Percentiles rank a stretch among this genome's conserved stretches.
Conservation (phyloP, 305 asterid genomes). For the Rubia balearica region DNA sequence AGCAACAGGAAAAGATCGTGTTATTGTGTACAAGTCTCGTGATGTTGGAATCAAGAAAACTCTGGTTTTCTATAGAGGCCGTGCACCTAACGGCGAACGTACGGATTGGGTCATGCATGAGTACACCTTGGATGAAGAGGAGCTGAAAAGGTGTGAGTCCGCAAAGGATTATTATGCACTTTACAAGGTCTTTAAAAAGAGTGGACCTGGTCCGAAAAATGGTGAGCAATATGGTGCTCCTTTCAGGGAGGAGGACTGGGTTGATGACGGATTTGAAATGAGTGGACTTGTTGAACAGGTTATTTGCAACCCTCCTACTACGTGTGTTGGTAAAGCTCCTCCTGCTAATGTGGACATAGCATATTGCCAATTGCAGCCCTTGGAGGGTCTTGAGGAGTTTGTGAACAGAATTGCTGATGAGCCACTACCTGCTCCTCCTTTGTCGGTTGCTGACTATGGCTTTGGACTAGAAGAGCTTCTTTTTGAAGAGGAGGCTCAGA, state of each 20-base stretch:
- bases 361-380: constrained; percentile 18
- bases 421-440: constrained; percentile 28
- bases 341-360: constrained; percentile 21
- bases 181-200: constrained; percentile 82
- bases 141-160: constrained; percentile 49
- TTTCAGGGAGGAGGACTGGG: constrained; percentile 92
- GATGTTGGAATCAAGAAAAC: constrained; percentile 86
- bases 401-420: constrained; percentile 40
- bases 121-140: constrained; percentile 73
- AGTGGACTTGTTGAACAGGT: constrained; percentile 28
- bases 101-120: constrained; percentile 99
- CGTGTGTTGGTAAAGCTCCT: neutral
- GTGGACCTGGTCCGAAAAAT: constrained; percentile 96
- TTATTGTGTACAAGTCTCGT: constrained; percentile 51
- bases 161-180: constrained; percentile 65
- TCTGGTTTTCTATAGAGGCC: constrained; percentile 77
- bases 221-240: constrained; percentile 98
- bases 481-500: constrained; percentile 32
- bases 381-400: constrained; percentile 47
- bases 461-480: constrained; percentile 28
- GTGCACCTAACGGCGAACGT: constrained; percentile 82
- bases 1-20: constrained; percentile 87
- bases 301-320: constrained; percentile 16
- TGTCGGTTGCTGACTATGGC: constrained; percentile 22
- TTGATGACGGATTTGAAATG: constrained; percentile 35